Percentiles rank a stretch among this genome's conserved stretches.
These are phyloP conservation scores for Rhodosporidiobolus odoratus DNA, from an alignment of 768 basidiomycete species.

Conservation along the genomic window DNA sequence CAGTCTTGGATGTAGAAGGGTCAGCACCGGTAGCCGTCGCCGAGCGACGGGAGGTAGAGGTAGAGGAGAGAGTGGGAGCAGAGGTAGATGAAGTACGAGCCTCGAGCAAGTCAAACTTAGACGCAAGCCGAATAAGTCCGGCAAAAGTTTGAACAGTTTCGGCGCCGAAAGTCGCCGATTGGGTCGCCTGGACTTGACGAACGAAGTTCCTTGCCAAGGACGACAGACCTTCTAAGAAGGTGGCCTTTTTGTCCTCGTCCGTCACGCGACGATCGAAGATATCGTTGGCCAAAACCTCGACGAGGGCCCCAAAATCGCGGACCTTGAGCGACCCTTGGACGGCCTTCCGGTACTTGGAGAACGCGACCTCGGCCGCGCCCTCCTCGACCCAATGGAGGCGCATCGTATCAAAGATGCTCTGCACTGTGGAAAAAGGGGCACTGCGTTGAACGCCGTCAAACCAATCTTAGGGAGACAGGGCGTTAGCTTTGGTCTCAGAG, in stretches of 20 bases:
- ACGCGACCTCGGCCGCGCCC: background rate
- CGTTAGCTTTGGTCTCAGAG: background rate
- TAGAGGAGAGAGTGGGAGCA: too few relatives aligned
- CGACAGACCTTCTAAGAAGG: too few relatives aligned
- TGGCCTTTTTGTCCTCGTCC: slow-evolving; percentile 1
- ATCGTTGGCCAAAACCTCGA: background rate
- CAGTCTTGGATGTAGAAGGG: too few relatives aligned
- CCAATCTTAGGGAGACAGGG: background rate
- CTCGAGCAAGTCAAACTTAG: too few relatives aligned
- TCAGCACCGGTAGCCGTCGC: too few relatives aligned
- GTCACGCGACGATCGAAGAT: background rate
- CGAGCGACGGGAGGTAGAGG: too few relatives aligned
- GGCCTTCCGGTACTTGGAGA: background rate
- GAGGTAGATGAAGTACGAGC: too few relatives aligned
- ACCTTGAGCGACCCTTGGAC: background rate
- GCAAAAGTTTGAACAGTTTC: too few relatives aligned
- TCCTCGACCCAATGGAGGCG: slow-evolving; percentile 3
- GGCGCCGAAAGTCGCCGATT: too few relatives aligned
- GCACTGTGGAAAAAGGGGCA: background rate
- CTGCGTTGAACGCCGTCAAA: background rate
- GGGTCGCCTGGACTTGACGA: too few relatives aligned
- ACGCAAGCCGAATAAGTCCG: too few relatives aligned
- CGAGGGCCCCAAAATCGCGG: slow-evolving; percentile 2
- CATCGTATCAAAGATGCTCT: background rate
- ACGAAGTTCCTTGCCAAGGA: too few relatives aligned